Evolutionary conservation across 106 monocot species (phyloP).

Genomic region (Alisma plantagoaquatica): DNA sequence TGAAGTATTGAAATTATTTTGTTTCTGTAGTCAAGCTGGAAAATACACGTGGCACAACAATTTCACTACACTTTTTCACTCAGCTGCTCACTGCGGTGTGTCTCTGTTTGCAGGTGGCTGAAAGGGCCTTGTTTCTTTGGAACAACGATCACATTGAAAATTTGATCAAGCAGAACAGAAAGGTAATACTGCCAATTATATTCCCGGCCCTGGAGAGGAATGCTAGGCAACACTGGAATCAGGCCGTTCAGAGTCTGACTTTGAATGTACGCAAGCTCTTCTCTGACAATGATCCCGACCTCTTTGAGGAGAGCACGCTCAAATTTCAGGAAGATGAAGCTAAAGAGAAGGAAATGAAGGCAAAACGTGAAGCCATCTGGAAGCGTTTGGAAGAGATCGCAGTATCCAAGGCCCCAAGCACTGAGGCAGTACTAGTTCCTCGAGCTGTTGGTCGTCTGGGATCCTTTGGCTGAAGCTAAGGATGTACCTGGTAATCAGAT

Average conservation of each 20-base stretch:
- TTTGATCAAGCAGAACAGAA: slow-evolving; percentile 38
- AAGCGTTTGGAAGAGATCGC: slow-evolving; percentile 45
- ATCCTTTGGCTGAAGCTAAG: too few relatives aligned
- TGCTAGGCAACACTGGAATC: slow-evolving; percentile 41
- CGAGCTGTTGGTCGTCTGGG: too few relatives aligned
- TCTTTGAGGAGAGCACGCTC: slow-evolving; percentile 36
- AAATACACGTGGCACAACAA: too few relatives aligned
- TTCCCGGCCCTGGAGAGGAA: too few relatives aligned
- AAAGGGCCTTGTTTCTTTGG: slow-evolving; percentile 51
- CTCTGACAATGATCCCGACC: slow-evolving; percentile 27
- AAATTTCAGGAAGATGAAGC: slow-evolving; percentile 38
- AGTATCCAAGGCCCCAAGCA: slow-evolving; percentile 17
- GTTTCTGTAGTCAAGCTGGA: too few relatives aligned
- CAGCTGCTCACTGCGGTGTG: too few relatives aligned
- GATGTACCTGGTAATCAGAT: too few relatives aligned
- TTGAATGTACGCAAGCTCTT: slow-evolving; percentile 44
- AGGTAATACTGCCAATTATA: too few relatives aligned
- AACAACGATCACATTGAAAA: slow-evolving; percentile 49
- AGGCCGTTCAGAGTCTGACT: slow-evolving; percentile 47
- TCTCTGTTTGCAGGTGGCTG: slow-evolving; percentile 44
- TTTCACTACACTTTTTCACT: too few relatives aligned
- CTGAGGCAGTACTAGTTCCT: slow-evolving; percentile 6
- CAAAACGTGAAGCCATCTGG: slow-evolving; percentile 37
- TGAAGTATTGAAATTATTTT: too few relatives aligned
- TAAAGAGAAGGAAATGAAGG: slow-evolving; percentile 12